These are phyloP conservation scores for Exutisphaerella laricina DNA, from an alignment of 2,329 filamentous ascomycete genomes.

Conservation along the genomic window DNA sequence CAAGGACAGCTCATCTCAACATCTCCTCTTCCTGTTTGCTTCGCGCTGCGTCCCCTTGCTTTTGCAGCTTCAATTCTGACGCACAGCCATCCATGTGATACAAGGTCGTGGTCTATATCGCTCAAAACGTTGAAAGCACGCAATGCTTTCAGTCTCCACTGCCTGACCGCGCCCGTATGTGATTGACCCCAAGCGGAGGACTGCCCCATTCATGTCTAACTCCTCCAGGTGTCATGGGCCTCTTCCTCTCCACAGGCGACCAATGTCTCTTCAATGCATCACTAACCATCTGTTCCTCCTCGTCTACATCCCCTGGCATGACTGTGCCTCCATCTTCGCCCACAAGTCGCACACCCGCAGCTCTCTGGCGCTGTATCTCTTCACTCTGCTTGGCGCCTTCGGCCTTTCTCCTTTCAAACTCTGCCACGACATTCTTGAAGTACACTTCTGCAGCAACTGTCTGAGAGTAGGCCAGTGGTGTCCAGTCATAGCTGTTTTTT, in stretches of 20 bases:
- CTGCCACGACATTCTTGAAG: conserved; percentile 67
- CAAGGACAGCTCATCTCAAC: no score
- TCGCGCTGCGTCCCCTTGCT: no score
- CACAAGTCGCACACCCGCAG: conserved; percentile 29
- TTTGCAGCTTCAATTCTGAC: no score
- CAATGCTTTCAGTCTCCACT: conserved; percentile 12
- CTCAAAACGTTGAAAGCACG: no score
- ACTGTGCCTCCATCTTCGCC: conserved; percentile 17
- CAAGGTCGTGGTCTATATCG: no score
- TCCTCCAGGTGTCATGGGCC: conserved; percentile 25
- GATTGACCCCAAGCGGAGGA: conserved; percentile 15
- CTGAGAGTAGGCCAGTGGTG: conserved; percentile 73
- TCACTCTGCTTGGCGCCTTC: conserved; percentile 36
- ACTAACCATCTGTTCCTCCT: conserved; percentile 26
- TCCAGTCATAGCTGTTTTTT: conserved; percentile 74
- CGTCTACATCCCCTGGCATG: conserved; percentile 8
- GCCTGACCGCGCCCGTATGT: conserved; percentile 24
- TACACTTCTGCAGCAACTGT: conserved; percentile 82
- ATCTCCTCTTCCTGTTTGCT: no score
- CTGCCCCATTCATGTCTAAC: conserved; percentile 32
- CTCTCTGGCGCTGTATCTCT: conserved; percentile 27
- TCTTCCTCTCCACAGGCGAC: conserved; percentile 29
- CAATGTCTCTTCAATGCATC: conserved; percentile 30
- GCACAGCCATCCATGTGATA: no score
- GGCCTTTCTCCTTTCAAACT: conserved; percentile 59